Base-by-base conservation (phyloP, 345 rosid genomes). In the Sapria himalayana region DNA sequence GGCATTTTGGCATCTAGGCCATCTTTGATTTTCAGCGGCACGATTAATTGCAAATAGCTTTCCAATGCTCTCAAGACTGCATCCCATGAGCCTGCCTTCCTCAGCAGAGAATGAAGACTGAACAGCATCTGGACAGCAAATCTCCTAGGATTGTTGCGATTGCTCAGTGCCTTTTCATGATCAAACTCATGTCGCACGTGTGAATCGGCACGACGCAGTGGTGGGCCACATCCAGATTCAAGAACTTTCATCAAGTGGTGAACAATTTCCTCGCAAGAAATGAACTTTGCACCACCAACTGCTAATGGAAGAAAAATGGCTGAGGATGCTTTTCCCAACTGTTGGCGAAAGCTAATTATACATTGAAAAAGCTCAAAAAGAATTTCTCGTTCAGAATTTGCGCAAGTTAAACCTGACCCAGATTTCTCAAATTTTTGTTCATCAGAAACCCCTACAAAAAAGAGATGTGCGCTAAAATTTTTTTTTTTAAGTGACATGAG, bases 281-380 rank as follows among this genome's bases (percentile, higher is more conserved):
- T 63, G 45, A 42, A 23, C n/a, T 64, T 59, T 34, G 45, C 62
- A 51, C 81, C 64, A 55, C 71, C 59, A 49, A 72, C 46, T 38
- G 81, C n/a, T n/a, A n/a, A 65, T 67, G 81, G 93, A 51, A 81
- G 82, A 67, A 72, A 69, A 51, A 89, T 55, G 36, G 80, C 70
- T 50, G 85, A 70, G 47, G 81, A 69, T 18, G 72, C 53, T 67
- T 71, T 73, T 23, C 98, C 91, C 54, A 81, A 57, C 49, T 74
- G 91, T 55, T 82, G 85, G 67, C 75, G 71, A 46, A 79, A 57
- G 57, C 56, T 66, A 31, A 41, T 39, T 19, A 63, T 62, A 50
- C 94, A 79, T 55, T 67, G 60, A 33, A 74, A 69, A 34, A 82
- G 66, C 44, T 77, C 85, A 43, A 55, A 55, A 50, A 89, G 69